phyloP scores from a whole-genome alignment of 2,329 filamentous ascomycete species.

The Aspergillus hortae region DNA sequence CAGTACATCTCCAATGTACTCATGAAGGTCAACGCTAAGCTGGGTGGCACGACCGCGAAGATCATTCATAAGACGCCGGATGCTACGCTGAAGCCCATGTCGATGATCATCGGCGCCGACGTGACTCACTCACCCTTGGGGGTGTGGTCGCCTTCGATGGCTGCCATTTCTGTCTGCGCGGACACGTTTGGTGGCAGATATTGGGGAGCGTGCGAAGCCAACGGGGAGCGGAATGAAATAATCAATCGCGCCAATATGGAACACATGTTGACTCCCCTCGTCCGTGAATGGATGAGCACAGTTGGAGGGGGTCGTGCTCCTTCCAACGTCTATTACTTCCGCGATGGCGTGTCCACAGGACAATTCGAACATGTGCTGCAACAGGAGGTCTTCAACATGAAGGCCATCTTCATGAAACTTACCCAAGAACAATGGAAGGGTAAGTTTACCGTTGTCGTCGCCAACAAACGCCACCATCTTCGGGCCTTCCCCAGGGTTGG shows the following conservation, averaged over 20 bases:
- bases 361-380: constrained; percentile 78
- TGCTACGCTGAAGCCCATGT: constrained; percentile 42
- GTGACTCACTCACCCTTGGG: constrained; percentile 80
- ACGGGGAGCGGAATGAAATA: constrained; percentile 78
- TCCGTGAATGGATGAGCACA: constrained; percentile 60
- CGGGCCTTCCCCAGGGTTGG: constrained; percentile 75
- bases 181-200: constrained; percentile 72
- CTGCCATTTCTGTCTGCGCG: constrained; percentile 79
- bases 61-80: constrained; percentile 43
- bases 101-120: constrained; percentile 86
- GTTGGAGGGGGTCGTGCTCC: constrained; percentile 57
- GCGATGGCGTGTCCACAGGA: constrained; percentile 86
- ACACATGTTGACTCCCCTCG: constrained; percentile 61
- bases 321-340: constrained; percentile 81
- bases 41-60: constrained; percentile 73
- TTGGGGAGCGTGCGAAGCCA: constrained; percentile 74
- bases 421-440: constrained; percentile 43
- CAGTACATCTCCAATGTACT: constrained; percentile 93
- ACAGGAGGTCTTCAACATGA: constrained; percentile 72
- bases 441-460: constrained; percentile 81
- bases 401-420: constrained; percentile 50
- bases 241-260: constrained; percentile 65
- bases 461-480: constrained; percentile 90
- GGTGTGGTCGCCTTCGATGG: constrained; percentile 67
- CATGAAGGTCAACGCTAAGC: constrained; percentile 96